Evolutionary conservation across 768 basidiomycete genomes (phyloP).

Genomic region (Amanita molliuscula): DNA sequence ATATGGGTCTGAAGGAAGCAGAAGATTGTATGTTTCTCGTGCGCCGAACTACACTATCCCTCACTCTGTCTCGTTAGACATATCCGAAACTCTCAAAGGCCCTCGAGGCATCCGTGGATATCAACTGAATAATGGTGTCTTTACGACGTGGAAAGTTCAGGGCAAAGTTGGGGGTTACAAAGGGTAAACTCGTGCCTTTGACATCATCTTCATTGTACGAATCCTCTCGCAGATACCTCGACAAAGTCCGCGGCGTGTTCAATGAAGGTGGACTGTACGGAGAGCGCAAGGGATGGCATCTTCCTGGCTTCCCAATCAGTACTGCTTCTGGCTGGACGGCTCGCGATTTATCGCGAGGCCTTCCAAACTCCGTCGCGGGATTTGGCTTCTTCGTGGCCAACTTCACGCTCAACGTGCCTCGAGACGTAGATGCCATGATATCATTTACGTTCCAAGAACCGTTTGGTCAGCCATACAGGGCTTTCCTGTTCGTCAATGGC

Average conservation of each 20-base stretch:
- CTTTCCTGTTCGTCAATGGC: slow-evolving; percentile 71
- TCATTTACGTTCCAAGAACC: slow-evolving; percentile 63
- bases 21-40: slow-evolving; percentile 27
- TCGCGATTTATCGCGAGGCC: slow-evolving; percentile 46
- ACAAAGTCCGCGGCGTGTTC: slow-evolving; percentile 55
- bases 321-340: slow-evolving; percentile 48
- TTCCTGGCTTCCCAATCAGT: slow-evolving; percentile 41
- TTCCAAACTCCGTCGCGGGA: slow-evolving; percentile 50
- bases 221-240: slow-evolving; percentile 46
- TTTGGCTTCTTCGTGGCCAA: slow-evolving; percentile 78
- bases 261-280: slow-evolving; percentile 68
- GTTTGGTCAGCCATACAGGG: slow-evolving; percentile 55
- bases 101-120: slow-evolving; percentile 77
- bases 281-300: slow-evolving; percentile 68
- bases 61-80: slow-evolving; percentile 14
- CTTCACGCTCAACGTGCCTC: slow-evolving; percentile 51
- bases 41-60: background rate
- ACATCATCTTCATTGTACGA: background rate
- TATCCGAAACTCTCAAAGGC: slow-evolving; percentile 49
- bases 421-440: slow-evolving; percentile 54
- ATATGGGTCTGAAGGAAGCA: slow-evolving; percentile 73
- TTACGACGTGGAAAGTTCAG: slow-evolving; percentile 61
- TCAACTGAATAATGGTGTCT: slow-evolving; percentile 49
- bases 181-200: slow-evolving; percentile 26
- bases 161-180: slow-evolving; percentile 68